phyloP scores from a whole-genome alignment of 2,329 filamentous ascomycete species.

The Colletotrichum tofieldiae region DNA sequence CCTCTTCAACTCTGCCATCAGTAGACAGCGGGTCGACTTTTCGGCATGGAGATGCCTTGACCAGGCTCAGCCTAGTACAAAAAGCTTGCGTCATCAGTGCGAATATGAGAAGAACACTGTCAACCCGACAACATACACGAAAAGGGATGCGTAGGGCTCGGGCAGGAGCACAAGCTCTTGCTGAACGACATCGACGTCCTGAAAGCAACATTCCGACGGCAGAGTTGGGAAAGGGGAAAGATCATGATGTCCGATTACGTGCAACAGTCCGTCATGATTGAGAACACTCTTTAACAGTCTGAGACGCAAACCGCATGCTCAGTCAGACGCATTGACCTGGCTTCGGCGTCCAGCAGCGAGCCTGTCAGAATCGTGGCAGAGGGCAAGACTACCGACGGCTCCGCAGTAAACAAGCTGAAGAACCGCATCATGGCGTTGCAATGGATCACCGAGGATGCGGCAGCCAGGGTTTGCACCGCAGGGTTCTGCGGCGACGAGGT shows the following conservation, averaged over 20 bases:
- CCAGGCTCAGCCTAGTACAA: not conserved
- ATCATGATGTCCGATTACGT: constrained; percentile 41
- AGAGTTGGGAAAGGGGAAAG: constrained; percentile 36
- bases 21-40: not conserved
- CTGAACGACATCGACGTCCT: constrained; percentile 37
- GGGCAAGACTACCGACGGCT: not conserved
- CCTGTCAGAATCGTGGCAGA: constrained; percentile 10
- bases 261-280: constrained; percentile 47
- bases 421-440: constrained; percentile 47
- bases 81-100: no score
- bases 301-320: constrained; percentile 37
- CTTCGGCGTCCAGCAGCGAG: constrained; percentile 18
- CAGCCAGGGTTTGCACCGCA: constrained; percentile 33
- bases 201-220: constrained; percentile 15
- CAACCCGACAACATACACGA: constrained; percentile 38
- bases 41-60: not conserved
- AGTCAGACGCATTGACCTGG: constrained; percentile 32
- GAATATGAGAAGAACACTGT: constrained; percentile 46
- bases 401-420: constrained; percentile 39
- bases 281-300: constrained; percentile 39
- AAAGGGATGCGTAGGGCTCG: constrained; percentile 20
- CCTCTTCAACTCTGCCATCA: not conserved
- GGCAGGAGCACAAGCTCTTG: constrained; percentile 4
- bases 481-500: constrained; percentile 42
- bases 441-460: constrained; percentile 43